Evolutionary conservation across 2,329 filamentous ascomycete genomes (phyloP).

Genomic region (Cladosporium austrohemisphaericum): DNA sequence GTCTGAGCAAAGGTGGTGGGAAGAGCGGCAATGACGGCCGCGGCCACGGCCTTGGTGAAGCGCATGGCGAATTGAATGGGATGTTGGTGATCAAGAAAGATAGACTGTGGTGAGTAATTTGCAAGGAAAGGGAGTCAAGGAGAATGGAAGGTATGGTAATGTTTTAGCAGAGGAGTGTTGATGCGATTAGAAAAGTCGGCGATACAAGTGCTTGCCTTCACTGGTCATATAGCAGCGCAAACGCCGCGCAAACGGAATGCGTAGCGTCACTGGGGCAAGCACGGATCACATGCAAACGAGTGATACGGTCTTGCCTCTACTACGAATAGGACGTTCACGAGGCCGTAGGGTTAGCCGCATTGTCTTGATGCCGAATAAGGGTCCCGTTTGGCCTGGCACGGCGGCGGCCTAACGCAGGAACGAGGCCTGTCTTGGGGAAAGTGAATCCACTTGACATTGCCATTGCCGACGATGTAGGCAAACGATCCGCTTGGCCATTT

Average conservation of each 20-base stretch:
- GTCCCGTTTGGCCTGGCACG: not conserved
- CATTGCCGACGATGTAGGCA: not conserved
- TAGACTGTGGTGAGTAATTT: not conserved
- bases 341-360: slow-evolving; percentile 2
- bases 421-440: slow-evolving; percentile 4
- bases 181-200: not conserved
- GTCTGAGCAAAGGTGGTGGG: slow-evolving; percentile 66
- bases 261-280: slow-evolving; percentile 8
- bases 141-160: not conserved
- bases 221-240: slow-evolving; percentile 6
- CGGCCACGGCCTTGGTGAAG: slow-evolving; percentile 30
- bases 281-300: slow-evolving; percentile 12
- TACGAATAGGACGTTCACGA: slow-evolving; percentile 4
- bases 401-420: slow-evolving; percentile 6
- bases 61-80: slow-evolving; percentile 28
- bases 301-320: slow-evolving; percentile 1
- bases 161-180: not conserved
- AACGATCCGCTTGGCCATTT: not conserved
- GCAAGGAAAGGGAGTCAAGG: not conserved
- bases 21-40: slow-evolving; percentile 36
- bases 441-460: slow-evolving; percentile 2
- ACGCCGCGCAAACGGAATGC: slow-evolving; percentile 11
- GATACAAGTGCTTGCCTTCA: slow-evolving; percentile 2
- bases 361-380: not conserved
- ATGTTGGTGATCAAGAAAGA: not conserved